A percentile compares a stretch with the other conserved stretches of the same genome.
Conservation (phyloP, 257 asterid genomes). For the Forsythia suspensa region DNA sequence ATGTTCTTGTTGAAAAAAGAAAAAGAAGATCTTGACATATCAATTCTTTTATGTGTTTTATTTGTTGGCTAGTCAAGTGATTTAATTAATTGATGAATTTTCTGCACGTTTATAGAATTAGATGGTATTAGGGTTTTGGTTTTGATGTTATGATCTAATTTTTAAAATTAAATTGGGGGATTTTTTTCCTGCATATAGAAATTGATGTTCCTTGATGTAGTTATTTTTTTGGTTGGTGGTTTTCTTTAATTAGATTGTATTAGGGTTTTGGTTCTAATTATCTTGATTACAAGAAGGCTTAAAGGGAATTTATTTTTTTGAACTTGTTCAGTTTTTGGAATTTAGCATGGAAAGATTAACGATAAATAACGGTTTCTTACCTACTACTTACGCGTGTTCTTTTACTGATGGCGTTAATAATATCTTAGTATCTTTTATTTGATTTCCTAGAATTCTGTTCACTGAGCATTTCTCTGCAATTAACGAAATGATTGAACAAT, state of each 20-base stretch:
- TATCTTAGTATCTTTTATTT: neutral
- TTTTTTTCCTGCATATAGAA: neutral
- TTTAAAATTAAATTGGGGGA: neutral
- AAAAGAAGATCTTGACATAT: neutral
- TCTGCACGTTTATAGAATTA: neutral
- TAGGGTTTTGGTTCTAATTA: neutral
- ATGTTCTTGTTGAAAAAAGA: neutral
- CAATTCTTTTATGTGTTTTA: neutral
- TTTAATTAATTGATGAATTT: neutral
- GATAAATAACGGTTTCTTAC: neutral
- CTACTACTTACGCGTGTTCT: neutral
- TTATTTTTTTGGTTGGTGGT: neutral
- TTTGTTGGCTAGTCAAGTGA: neutral
- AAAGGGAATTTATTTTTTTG: too few relatives aligned
- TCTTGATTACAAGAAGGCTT: neutral
- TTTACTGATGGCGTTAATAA: neutral
- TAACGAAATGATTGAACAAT: too few relatives aligned
- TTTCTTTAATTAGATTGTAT: neutral
- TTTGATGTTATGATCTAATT: slow-evolving; percentile 9
- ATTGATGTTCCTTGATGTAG: neutral
- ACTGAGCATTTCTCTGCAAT: neutral
- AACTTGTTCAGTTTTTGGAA: neutral
- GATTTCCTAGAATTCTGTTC: neutral
- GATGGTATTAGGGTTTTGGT: neutral
- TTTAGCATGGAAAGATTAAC: neutral